Percentiles rank a stretch among this genome's conserved stretches.
Evolutionary conservation across 192 early-diverging fungal genomes (phyloP).

Genomic region (Backusella australiensis): DNA sequence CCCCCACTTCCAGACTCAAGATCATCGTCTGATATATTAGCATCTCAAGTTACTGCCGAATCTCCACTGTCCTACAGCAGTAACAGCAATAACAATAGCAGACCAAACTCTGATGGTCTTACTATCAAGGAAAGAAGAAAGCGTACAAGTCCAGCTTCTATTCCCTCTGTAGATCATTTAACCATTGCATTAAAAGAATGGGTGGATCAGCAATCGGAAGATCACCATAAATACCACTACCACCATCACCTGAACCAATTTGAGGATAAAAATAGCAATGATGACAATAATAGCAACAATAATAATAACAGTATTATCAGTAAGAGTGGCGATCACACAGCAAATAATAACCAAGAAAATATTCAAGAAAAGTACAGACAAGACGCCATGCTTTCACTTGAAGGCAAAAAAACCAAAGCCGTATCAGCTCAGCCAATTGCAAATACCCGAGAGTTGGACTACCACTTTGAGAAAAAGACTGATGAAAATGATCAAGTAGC

Average conservation of each 20-base stretch:
- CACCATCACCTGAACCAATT: neutral
- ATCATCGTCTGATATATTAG: neutral
- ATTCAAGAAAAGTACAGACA: slow-evolving; percentile 11
- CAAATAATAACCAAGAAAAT: neutral
- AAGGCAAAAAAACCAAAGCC: neutral
- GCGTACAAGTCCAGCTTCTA: neutral
- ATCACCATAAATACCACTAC: neutral
- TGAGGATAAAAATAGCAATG: neutral
- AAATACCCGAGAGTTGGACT: neutral
- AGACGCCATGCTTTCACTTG: slow-evolving; percentile 15
- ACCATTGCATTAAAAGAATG: neutral
- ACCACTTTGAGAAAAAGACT: slow-evolving; percentile 4
- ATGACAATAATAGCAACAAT: neutral
- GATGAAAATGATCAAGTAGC: neutral
- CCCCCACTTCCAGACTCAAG: neutral
- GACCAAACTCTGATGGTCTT: neutral
- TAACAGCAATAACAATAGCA: neutral
- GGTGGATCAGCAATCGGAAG: neutral
- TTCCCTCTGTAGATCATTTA: slow-evolving; percentile 4
- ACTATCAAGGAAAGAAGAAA: slow-evolving; percentile 10
- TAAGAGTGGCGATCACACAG: neutral
- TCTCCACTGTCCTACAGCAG: neutral
- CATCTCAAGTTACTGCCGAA: neutral
- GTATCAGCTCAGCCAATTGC: neutral
- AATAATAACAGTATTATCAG: neutral